Percentiles rank a stretch among this genome's conserved stretches.
phyloP scores from a whole-genome alignment of 148 eudicot genomes.

The Talinum fruticosum region DNA sequence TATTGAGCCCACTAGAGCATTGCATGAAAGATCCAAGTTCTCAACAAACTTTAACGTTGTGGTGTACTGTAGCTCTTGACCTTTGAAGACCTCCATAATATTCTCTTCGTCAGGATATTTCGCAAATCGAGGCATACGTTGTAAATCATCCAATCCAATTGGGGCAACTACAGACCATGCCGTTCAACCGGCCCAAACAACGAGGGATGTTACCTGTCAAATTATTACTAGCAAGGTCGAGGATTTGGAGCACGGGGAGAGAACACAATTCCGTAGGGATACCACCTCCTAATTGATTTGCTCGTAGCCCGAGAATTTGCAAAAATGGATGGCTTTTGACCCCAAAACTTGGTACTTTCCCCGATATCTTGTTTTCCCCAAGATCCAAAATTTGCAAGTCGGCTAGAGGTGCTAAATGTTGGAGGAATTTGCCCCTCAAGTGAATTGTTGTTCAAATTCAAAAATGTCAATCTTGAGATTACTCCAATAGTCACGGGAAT shows the following conservation, averaged over 20 bases:
- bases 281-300: slow-evolving; percentile 27
- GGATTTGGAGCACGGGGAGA: slow-evolving; percentile 22
- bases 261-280: slow-evolving; percentile 36
- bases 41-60: neutral
- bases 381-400: slow-evolving; percentile 28
- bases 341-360: slow-evolving; percentile 27
- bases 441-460: slow-evolving; percentile 32
- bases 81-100: slow-evolving; percentile 27
- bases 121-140: no score
- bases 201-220: slow-evolving; percentile 36
- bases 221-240: slow-evolving; percentile 41
- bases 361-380: slow-evolving; percentile 35
- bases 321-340: no score
- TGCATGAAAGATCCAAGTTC: slow-evolving; percentile 46
- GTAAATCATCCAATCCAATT: no score
- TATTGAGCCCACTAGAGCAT: slow-evolving; percentile 35
- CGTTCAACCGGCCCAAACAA: slow-evolving; percentile 28
- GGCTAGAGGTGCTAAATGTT: neutral
- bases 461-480: neutral
- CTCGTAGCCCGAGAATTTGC: slow-evolving; percentile 25
- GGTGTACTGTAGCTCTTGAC: slow-evolving; percentile 21
- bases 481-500: slow-evolving; percentile 28
- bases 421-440: slow-evolving; percentile 33
- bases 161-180: no score
- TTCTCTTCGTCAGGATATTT: no score